Percentiles rank a stretch among this genome's conserved stretches.
phyloP scores from a whole-genome alignment of 371 early-diverging fungal genomes.

The Vittaforma corneae region DNA sequence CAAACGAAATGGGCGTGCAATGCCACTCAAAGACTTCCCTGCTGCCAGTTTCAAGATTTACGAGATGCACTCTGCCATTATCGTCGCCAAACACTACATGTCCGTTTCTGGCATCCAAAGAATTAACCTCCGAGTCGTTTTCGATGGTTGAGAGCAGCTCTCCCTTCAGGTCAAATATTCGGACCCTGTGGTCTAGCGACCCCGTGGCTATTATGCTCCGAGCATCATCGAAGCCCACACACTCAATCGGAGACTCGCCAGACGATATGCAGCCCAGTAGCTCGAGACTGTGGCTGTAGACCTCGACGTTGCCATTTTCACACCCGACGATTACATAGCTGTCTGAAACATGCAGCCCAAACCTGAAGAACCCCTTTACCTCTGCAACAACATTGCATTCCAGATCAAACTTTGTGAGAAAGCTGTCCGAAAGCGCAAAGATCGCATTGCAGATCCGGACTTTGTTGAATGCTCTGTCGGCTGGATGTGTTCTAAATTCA shows the following conservation, averaged over 20 bases:
- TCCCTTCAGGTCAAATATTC: conserved; percentile 39
- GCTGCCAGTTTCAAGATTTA: conserved; percentile 33
- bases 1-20: conserved; percentile 42
- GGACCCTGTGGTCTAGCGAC: conserved; percentile 29
- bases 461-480: conserved; percentile 31
- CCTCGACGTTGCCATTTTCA: conserved; percentile 8
- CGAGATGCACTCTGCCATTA: conserved; percentile 38
- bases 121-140: conserved; percentile 46
- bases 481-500: conserved; percentile 1
- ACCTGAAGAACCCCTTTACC: conserved; percentile 20
- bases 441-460: conserved; percentile 25
- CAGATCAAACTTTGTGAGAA: conserved; percentile 20
- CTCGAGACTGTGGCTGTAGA: conserved; percentile 8
- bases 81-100: conserved; percentile 54
- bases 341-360: conserved; percentile 27
- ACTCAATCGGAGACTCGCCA: conserved; percentile 29
- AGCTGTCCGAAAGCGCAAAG: conserved; percentile 32
- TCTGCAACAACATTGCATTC: conserved; percentile 21
- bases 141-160: background rate
- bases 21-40: conserved; percentile 50
- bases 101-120: conserved; percentile 50
- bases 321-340: conserved; percentile 15
- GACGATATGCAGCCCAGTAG: background rate
- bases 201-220: conserved; percentile 37
- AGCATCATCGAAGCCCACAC: conserved; percentile 10